Evolutionary conservation across 2,329 filamentous ascomycete species (phyloP).

Genomic region (Cordyceps farinosa): DNA sequence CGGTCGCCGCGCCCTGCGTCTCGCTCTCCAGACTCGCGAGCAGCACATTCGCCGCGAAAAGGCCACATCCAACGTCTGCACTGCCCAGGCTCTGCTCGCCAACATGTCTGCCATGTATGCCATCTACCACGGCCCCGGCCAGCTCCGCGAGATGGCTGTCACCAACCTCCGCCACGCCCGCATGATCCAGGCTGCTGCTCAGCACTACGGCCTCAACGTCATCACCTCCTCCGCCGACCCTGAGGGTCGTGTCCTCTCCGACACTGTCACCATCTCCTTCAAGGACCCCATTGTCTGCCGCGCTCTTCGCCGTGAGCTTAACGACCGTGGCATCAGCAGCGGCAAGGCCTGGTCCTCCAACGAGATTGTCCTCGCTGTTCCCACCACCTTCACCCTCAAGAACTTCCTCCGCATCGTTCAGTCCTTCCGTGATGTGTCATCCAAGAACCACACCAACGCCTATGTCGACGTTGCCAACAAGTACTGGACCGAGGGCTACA

Average conservation of each 20-base stretch:
- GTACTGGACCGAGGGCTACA: constrained; percentile 38
- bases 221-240: constrained; percentile 53
- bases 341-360: constrained; percentile 54
- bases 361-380: constrained; percentile 28
- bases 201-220: constrained; percentile 61
- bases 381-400: constrained; percentile 25
- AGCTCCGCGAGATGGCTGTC: constrained; percentile 79
- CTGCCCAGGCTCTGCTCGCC: constrained; percentile 85
- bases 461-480: constrained; percentile 33
- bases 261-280: constrained; percentile 69
- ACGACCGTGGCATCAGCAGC: constrained; percentile 63
- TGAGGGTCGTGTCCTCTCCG: constrained; percentile 63
- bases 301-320: constrained; percentile 36
- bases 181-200: constrained; percentile 62
- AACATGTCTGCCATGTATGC: constrained; percentile 97
- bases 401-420: constrained; percentile 33
- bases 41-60: constrained; percentile 96
- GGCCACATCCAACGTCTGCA: constrained; percentile 96
- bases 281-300: constrained; percentile 23
- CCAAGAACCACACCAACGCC: constrained; percentile 24
- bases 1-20: constrained; percentile 73
- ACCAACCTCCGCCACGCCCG: constrained; percentile 69
- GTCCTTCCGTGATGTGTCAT: constrained; percentile 28
- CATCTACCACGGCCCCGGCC: constrained; percentile 84
- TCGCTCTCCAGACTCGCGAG: constrained; percentile 81